Evolutionary conservation across 306 rosid genomes (phyloP).

Genomic region (Lathyrus tuberosus): DNA sequence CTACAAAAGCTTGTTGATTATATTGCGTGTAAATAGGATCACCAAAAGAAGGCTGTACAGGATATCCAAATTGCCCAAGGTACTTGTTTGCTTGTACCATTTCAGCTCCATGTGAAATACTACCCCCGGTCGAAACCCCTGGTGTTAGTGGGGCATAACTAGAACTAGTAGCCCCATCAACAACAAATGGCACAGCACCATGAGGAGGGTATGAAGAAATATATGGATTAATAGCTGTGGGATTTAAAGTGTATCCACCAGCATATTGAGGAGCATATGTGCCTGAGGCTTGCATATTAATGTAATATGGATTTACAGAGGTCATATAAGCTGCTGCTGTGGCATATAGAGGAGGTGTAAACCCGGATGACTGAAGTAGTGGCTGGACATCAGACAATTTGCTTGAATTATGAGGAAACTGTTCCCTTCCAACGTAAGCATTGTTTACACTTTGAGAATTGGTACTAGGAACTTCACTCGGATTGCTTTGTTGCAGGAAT

Average conservation of each 20-base stretch:
- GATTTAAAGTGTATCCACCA: slow-evolving; percentile 52
- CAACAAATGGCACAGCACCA: slow-evolving; percentile 51
- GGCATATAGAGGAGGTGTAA: slow-evolving; percentile 64
- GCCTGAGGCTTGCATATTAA: slow-evolving; percentile 46
- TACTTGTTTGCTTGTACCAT: slow-evolving; percentile 49
- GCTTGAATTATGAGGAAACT: slow-evolving; percentile 42
- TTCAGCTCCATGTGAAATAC: slow-evolving; percentile 55
- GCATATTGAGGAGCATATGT: slow-evolving; percentile 49
- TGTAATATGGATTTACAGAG: slow-evolving; percentile 50
- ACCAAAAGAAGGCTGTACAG: slow-evolving; percentile 49
- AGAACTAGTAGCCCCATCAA: slow-evolving; percentile 55
- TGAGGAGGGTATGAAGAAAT: slow-evolving; percentile 53
- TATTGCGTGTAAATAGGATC: slow-evolving; percentile 60
- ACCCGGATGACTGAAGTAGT: slow-evolving; percentile 63
- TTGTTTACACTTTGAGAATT: slow-evolving; percentile 51
- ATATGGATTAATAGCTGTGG: slow-evolving; percentile 52
- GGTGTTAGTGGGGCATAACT: slow-evolving; percentile 44
- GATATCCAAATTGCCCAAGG: slow-evolving; percentile 52
- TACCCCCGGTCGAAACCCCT: slow-evolving; percentile 51
- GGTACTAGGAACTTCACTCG: slow-evolving; percentile 44
- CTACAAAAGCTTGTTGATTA: slow-evolving; percentile 52
- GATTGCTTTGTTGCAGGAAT: slow-evolving; percentile 43
- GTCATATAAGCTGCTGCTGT: slow-evolving; percentile 58
- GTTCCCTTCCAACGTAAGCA: slow-evolving; percentile 47
- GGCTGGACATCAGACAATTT: slow-evolving; percentile 62